These are phyloP conservation scores for Penicillium capsulatum DNA, from an alignment of 2,329 filamentous ascomycete species.

Conservation along the genomic window DNA sequence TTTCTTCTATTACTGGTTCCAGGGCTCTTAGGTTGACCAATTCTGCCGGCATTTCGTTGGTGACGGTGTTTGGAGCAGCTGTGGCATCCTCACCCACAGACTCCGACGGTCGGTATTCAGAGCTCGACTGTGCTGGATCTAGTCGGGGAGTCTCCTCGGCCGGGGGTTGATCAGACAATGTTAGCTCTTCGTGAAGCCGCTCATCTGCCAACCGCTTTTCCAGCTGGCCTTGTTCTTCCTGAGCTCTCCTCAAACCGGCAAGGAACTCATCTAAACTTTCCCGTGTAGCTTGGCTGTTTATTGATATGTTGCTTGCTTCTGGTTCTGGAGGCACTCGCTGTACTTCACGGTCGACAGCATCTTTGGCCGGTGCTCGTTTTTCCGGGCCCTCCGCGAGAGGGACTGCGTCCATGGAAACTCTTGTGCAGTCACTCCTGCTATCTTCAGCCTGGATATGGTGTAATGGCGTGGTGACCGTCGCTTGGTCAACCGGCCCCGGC, in stretches of 20 bases:
- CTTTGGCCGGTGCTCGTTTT: slow-evolving; percentile 1
- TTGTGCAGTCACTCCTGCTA: slow-evolving; percentile 11
- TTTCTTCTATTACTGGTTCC: neutral
- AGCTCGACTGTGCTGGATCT: neutral
- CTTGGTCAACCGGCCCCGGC: no score
- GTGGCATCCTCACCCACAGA: no score
- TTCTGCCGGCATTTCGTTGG: no score
- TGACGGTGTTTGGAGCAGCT: no score
- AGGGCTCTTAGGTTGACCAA: no score
- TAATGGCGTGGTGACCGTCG: no score
- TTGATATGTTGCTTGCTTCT: neutral
- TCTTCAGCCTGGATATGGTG: slow-evolving; percentile 3
- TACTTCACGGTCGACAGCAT: neutral
- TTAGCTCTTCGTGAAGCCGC: slow-evolving; percentile 3
- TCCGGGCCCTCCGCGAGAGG: neutral
- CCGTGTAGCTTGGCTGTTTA: neutral
- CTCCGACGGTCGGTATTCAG: neutral
- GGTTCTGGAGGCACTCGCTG: neutral
- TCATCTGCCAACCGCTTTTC: slow-evolving; percentile 1
- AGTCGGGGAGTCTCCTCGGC: no score
- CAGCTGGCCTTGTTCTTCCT: slow-evolving; percentile 1
- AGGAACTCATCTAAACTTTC: neutral
- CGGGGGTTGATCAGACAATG: neutral
- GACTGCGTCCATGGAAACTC: slow-evolving; percentile 10
- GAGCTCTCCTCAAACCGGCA: neutral